These are phyloP conservation scores for Termitomyces sp. DNA, from an alignment of 768 basidiomycete genomes.

Conservation along the genomic window DNA sequence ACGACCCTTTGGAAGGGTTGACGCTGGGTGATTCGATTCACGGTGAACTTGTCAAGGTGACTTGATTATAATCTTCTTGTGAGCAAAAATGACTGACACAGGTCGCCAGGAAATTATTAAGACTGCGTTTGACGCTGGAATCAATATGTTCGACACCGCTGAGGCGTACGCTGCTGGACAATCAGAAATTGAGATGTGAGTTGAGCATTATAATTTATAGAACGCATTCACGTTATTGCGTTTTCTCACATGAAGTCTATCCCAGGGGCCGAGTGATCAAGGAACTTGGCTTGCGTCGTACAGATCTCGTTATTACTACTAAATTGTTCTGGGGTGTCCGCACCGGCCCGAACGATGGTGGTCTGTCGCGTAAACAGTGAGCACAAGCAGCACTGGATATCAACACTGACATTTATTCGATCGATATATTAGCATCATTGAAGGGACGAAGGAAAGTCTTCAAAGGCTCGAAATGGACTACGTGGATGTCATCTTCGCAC, in stretches of 20 bases:
- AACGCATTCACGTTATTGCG: background rate
- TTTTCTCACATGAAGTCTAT: background rate
- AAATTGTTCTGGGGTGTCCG: constrained; percentile 76
- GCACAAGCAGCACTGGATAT: constrained; percentile 16
- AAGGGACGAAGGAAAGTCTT: constrained; percentile 64
- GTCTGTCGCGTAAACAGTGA: constrained; percentile 57
- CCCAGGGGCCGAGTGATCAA: constrained; percentile 67
- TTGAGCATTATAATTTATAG: background rate
- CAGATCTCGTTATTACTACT: constrained; percentile 71
- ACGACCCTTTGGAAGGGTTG: constrained; percentile 28
- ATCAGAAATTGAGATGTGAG: constrained; percentile 71
- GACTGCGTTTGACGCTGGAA: constrained; percentile 68
- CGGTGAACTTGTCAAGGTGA: constrained; percentile 67
- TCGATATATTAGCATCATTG: constrained; percentile 52
- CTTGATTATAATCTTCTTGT: constrained; percentile 1
- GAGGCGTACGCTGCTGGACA: constrained; percentile 63
- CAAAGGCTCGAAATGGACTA: constrained; percentile 70
- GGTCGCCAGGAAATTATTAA: constrained; percentile 68
- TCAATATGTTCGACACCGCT: constrained; percentile 74
- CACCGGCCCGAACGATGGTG: constrained; percentile 51
- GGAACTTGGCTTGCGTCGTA: constrained; percentile 61
- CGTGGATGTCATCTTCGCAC: constrained; percentile 68
- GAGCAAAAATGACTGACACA: background rate
- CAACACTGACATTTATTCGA: background rate
- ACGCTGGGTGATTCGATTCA: constrained; percentile 61